Evolutionary conservation across 2,329 filamentous ascomycete genomes (phyloP).

Genomic region (Diplocarpon rosae): DNA sequence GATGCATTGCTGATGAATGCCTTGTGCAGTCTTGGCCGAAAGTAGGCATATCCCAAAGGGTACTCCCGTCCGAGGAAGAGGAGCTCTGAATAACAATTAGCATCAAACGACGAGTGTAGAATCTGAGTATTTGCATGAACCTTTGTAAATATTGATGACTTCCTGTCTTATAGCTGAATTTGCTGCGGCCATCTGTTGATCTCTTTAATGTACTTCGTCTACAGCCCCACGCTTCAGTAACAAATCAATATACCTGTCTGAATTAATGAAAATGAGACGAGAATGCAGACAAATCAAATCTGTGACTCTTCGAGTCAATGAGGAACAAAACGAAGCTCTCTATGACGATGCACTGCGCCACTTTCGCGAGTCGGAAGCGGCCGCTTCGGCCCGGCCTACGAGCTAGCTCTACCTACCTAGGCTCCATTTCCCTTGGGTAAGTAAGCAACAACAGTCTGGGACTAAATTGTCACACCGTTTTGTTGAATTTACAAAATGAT

Average conservation of each 20-base stretch:
- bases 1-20: slow-evolving; percentile 71
- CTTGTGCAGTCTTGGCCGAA: slow-evolving; percentile 67
- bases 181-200: slow-evolving; percentile 1
- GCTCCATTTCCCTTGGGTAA: too few relatives aligned
- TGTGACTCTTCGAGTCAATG: too few relatives aligned
- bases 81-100: slow-evolving; percentile 48
- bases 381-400: slow-evolving; percentile 9
- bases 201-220: background rate
- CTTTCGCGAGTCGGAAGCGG: background rate
- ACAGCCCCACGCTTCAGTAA: background rate
- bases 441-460: too few relatives aligned
- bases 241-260: background rate
- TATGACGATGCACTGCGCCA: background rate
- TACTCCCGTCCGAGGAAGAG: slow-evolving; percentile 79
- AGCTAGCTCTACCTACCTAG: background rate
- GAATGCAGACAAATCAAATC: background rate
- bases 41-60: slow-evolving; percentile 74
- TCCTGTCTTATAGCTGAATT: slow-evolving; percentile 51
- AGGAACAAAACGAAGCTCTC: too few relatives aligned
- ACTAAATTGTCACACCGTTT: background rate
- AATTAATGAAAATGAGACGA: background rate
- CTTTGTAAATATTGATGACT: slow-evolving; percentile 84
- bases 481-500: slow-evolving; percentile 6
- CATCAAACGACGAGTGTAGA: background rate
- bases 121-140: slow-evolving; percentile 32